Base-by-base conservation (phyloP, 768 basidiomycete species). In the Terana coerulea region DNA sequence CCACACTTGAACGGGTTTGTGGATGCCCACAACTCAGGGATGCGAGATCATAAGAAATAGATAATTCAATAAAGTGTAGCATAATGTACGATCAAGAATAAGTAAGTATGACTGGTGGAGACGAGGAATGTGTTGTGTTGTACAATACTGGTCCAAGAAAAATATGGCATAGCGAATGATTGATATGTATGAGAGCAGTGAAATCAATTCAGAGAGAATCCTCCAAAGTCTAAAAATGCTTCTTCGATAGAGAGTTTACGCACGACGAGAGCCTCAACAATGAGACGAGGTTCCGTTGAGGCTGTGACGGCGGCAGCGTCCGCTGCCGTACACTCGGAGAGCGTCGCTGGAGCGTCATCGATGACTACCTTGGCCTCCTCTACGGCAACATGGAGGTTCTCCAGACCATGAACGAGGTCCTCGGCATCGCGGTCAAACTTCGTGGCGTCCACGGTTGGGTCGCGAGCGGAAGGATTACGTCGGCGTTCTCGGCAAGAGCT, bases 181-280 rank as follows among this genome's bases (percentile, higher is more conserved):
- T n/a, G n/a, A n/a, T 34, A 34, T n/a, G 33, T 34, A 28, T 12
- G 25, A 15, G 22, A 17, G 43, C 25, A 22, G 8, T 22, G 19
- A 49, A 31, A 15, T 58, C 50, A 61, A 5, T 54, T 45, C 21
- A 62, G 39, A 35, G 51, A 44, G 47, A 66, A 58, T 11, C 59
- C 56, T 17, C 60, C 80, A 63, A 91, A 89, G 62, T 91, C 88
- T 49, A 91, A 63, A 64, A 83, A 91, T 15, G 74, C 85, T 63
- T 91, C 90, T 51, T 87, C 86, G 2, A 84, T 60, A 15, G 84
- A 82, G 69, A 91, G 72, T 65, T 91, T 88, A 40, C 87, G 76
- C 17, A 91, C 81, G 2, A 93, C 83, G 26, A 92, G 73, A 2
- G 81, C 90, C 64, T 93, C 89, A 9, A 91, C 88, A 41, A 91